Conservation (phyloP, 805 yeast species). For the Kurtzmaniella cleridarum region DNA sequence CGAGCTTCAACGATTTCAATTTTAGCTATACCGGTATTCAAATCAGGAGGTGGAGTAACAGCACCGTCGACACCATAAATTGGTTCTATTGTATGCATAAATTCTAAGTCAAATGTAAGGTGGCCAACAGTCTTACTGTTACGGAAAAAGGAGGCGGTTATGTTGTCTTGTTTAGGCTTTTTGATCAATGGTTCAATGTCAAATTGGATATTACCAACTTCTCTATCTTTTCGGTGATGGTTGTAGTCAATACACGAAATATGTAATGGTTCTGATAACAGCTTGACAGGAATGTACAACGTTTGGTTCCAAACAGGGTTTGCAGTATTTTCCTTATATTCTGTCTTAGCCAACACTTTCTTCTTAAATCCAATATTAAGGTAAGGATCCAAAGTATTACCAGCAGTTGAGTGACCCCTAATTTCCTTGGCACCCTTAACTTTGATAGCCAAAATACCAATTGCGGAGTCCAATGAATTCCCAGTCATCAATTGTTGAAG, state of each 20-base stretch:
- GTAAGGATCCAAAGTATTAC: constrained; percentile 88
- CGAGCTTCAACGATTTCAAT: constrained; percentile 63
- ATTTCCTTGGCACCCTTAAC: constrained; percentile 64
- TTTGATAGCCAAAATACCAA: constrained; percentile 77
- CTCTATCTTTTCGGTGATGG: constrained; percentile 72
- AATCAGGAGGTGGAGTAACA: constrained; percentile 78
- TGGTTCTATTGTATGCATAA: constrained; percentile 68
- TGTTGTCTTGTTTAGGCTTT: constrained; percentile 43
- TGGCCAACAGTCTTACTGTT: constrained; percentile 83
- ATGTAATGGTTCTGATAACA: constrained; percentile 78
- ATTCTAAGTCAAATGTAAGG: constrained; percentile 62
- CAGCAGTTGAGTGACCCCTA: constrained; percentile 62
- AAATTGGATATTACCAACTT: constrained; percentile 70
- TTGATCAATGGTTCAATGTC: constrained; percentile 64
- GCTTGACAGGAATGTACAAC: constrained; percentile 59
- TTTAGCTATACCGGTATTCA: constrained; percentile 86
- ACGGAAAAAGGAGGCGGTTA: constrained; percentile 58
- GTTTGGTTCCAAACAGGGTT: constrained; percentile 85
- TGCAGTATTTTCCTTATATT: constrained; percentile 58
- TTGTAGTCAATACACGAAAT: constrained; percentile 73
- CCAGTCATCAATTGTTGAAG: constrained; percentile 88
- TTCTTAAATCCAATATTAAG: constrained; percentile 62
- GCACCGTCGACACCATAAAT: constrained; percentile 73
- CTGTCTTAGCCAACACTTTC: constrained; percentile 60
- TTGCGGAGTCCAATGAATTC: constrained; percentile 67